Evolutionary conservation across 2,329 filamentous ascomycete genomes (phyloP), one percentile per base, ranked within the genome.

Genomic region (Cadophora gregata): DNA sequence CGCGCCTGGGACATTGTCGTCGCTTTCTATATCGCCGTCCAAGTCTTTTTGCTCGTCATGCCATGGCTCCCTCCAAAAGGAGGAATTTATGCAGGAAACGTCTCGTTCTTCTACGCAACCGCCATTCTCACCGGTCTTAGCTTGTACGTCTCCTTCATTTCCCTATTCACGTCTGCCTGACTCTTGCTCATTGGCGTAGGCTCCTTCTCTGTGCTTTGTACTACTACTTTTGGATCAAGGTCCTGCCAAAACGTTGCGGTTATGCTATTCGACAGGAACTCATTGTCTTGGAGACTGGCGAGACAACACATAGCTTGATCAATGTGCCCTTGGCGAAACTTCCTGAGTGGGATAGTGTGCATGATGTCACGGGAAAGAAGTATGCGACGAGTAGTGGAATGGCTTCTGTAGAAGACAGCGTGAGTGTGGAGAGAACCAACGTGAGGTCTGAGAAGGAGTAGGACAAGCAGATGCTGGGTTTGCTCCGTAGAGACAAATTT

Each of bases 21-120:
- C 1, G 72, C 84, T 8, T 90, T 92, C 76, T 87, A 83, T 59
- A 83, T 89, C 55, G 74, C 86, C 0, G 78, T 87, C 0, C 85
- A 90, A 61, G 64, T 88, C 0, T 92, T 87, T 66, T 79, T 91
- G 53, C 78, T 93, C 1, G 82, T 88, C 19, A 90, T 91, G 82
- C 90, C 90, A 0, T 93, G 90, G 90, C 90, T 88, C 70, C 90
- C 90, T 1, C 90, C 90, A 0, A 80, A 81, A 0, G 83, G 80
- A 0, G 90, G 90, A 0, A 79, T 80, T 0, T 83, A 84, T 38
- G 86, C 84, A 0, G 90, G 89, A 0, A 86, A 89, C 64, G 89
- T 92, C 1, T 89, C 85, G 62, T 93, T 93, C 77, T 93, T 87
- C 86, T 93, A 92, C 70, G 89, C 83, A 1, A 92, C 89, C 0